Percentiles rank a stretch among this genome's conserved stretches.
Evolutionary conservation across 345 rosid species (phyloP).

Genomic region (Euphorbia tirucalli): DNA sequence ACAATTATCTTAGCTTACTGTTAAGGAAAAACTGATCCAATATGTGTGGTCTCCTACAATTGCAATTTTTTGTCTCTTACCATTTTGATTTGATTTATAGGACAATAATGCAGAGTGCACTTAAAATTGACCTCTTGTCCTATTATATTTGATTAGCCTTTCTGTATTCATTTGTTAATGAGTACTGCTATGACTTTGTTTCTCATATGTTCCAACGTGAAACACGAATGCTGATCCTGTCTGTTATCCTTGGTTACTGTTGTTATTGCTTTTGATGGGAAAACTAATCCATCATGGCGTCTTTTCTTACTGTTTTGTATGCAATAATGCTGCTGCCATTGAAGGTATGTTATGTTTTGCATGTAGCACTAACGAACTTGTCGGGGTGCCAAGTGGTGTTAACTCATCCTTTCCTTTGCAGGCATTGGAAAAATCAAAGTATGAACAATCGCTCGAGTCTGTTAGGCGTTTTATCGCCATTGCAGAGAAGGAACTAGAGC

Average conservation of each 20-base stretch:
- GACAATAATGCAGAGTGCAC: neutral
- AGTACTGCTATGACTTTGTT: neutral
- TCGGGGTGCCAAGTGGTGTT: neutral
- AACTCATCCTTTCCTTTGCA: conserved; percentile 26
- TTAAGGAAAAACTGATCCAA: too few relatives aligned
- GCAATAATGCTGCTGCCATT: neutral
- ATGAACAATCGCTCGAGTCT: conserved; percentile 83
- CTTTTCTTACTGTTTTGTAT: neutral
- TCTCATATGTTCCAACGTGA: neutral
- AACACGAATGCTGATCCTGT: neutral
- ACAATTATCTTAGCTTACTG: too few relatives aligned
- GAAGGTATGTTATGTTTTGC: neutral
- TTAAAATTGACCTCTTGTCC: neutral
- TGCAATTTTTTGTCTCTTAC: too few relatives aligned
- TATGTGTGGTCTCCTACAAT: neutral
- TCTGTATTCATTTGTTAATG: neutral
- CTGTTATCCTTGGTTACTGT: neutral
- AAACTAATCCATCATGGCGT: neutral
- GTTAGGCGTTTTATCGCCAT: conserved; percentile 73
- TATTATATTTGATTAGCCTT: neutral
- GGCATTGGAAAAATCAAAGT: conserved; percentile 86
- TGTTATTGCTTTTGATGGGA: neutral
- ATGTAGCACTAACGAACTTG: neutral
- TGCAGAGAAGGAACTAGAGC: conserved; percentile 78
- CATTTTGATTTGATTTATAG: neutral